Evolutionary conservation across 1,284 basidiomycete species (phyloP).

Genomic region (Ganoderma leucocontextum): DNA sequence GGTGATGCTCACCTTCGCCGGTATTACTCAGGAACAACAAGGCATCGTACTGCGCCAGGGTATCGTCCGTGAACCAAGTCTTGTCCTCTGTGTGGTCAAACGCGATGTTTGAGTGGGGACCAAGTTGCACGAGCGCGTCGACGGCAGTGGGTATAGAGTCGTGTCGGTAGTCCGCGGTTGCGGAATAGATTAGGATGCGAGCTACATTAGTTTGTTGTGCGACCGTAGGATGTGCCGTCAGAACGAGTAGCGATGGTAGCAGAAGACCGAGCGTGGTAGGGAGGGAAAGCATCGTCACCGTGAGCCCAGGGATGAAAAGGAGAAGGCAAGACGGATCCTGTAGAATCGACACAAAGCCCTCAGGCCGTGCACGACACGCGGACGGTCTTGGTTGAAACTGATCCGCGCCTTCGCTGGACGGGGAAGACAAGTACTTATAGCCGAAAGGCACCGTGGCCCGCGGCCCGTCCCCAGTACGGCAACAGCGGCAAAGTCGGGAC

Average conservation of each 20-base stretch:
- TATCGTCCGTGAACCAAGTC: slow-evolving; percentile 62
- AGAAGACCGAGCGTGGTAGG: neutral
- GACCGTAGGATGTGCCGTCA: neutral
- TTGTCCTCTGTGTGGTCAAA: slow-evolving; percentile 76
- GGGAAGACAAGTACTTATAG: no score
- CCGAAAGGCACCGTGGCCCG: no score
- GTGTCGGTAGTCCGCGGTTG: slow-evolving; percentile 66
- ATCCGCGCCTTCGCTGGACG: neutral
- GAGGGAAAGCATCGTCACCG: neutral
- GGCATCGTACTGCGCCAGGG: slow-evolving; percentile 66
- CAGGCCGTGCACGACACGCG: neutral
- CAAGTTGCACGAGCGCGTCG: slow-evolving; percentile 58
- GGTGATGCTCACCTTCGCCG: slow-evolving; percentile 60
- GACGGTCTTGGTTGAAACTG: neutral
- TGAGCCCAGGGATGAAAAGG: neutral
- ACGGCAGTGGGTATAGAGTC: slow-evolving; percentile 81
- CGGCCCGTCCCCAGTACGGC: no score
- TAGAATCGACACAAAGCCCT: neutral
- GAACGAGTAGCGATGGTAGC: neutral
- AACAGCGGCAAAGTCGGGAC: no score
- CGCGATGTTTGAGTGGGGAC: slow-evolving; percentile 53
- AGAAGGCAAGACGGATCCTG: neutral
- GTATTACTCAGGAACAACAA: slow-evolving; percentile 78
- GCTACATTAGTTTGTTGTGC: slow-evolving; percentile 24
- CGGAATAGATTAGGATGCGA: slow-evolving; percentile 60